These are phyloP conservation scores for Boletus sp. DNA, from an alignment of 1,284 basidiomycete species.

Conservation along the genomic window DNA sequence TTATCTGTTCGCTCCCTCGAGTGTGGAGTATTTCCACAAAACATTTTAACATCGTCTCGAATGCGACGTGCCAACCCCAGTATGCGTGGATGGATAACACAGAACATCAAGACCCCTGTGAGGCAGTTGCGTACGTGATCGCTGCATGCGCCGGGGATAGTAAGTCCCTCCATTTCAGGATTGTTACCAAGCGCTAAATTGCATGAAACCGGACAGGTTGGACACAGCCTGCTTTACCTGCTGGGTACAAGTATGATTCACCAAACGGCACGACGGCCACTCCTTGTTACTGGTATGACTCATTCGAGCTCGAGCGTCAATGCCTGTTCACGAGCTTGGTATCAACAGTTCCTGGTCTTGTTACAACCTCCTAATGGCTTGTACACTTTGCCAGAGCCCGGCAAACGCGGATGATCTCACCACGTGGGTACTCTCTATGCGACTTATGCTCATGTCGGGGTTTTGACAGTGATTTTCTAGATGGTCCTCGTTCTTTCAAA, in stretches of 20 bases:
- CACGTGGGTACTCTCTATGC: conserved; percentile 14
- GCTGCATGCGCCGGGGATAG: conserved; percentile 32
- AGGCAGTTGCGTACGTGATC: conserved; percentile 34
- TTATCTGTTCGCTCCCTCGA: conserved; percentile 2
- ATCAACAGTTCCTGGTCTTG: conserved; percentile 37
- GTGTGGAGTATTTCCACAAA: conserved; percentile 14
- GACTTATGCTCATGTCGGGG: not conserved
- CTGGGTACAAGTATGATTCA: conserved; percentile 20
- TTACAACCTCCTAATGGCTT: conserved; percentile 38
- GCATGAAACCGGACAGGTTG: conserved; percentile 19
- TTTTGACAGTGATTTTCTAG: conserved; percentile 12
- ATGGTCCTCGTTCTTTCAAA: conserved; percentile 28
- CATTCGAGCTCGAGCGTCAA: not conserved
- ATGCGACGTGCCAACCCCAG: conserved; percentile 19
- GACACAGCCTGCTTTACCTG: conserved; percentile 25
- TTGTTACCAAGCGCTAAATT: not conserved
- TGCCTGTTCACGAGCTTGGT: not conserved
- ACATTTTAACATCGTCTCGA: conserved; percentile 12
- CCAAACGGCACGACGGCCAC: conserved; percentile 29
- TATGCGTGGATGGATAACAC: conserved; percentile 34
- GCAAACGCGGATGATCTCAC: not conserved
- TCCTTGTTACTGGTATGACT: conserved; percentile 33
- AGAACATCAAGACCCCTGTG: conserved; percentile 25
- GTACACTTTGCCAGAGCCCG: conserved; percentile 31
- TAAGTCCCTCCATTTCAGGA: conserved; percentile 11